Evolutionary conservation across 2,329 filamentous ascomycete species (phyloP), one percentile per base, ranked within the genome.

Genomic region (Fusarium irregulare): DNA sequence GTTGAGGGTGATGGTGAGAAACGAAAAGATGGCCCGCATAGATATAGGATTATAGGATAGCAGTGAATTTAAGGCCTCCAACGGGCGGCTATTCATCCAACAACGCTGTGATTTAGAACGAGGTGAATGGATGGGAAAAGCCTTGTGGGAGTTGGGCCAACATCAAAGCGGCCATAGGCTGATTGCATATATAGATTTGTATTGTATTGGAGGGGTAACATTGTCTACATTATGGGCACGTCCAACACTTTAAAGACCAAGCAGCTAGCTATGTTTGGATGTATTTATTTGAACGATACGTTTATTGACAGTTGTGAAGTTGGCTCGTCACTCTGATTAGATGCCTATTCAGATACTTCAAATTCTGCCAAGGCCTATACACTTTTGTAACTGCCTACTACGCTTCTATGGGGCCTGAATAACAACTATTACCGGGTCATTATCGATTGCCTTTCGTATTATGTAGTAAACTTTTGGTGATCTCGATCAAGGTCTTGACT

Each of bases 51-150:
- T 21, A n/a, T 16, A 7, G 13, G 5, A n/a, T 37, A 10, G 10
- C 9, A 21, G 7, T 51, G 25, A 51, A 51, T 41, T 7, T 6
- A 7, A 27, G 48, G 48, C 30, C 11, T 9, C 16, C 13, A 41
- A 6, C 37, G 23, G 34, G 13, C 32, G 49, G 5, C n/a, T 42
- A 28, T 41, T 41, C 23, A 5, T 12, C 18, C 9, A 20, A 44
- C 11, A 7, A 28, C 3, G 0, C 9, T 27, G 34, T 7, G 8
- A 8, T 14, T 14, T 9, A 12, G 10, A 14, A 1, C 6, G 6
- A 12, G 8, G 23, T 28, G 13, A 41, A 51, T 51, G 41, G 6
- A 28, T 18, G 4, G 18, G 28, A 20, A 51, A 41, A 13, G 32
- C 49, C 32, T 42, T 42, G 23, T 10, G 9, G 25, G 21, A 25